Evolutionary conservation across 192 early-diverging fungal species (phyloP).

Genomic region (Glomus cerebriforme): DNA sequence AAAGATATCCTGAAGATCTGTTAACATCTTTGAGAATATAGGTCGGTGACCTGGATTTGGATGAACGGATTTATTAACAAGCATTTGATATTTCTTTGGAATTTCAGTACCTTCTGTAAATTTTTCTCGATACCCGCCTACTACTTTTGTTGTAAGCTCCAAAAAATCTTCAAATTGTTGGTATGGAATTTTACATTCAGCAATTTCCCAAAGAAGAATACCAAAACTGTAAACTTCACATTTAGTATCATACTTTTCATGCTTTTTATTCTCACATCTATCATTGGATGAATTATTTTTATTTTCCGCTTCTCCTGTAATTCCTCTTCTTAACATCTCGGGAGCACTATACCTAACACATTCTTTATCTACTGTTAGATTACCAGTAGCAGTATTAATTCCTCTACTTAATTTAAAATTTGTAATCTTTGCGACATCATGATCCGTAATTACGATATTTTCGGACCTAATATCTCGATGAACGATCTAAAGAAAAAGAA

Average conservation of each 20-base stretch:
- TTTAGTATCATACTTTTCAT: not conserved
- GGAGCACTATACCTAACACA: not conserved
- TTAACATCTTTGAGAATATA: not conserved
- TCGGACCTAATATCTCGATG: not conserved
- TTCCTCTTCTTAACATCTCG: not conserved
- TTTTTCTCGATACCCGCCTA: not conserved
- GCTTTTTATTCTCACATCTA: too few species aligned
- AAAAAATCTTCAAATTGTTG: not conserved
- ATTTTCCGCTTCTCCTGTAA: not conserved
- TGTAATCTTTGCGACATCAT: not conserved
- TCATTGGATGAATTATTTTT: not conserved
- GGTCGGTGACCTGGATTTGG: not conserved
- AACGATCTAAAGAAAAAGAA: not conserved
- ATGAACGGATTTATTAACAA: not conserved
- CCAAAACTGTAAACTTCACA: slow-evolving; percentile 15
- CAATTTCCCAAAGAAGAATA: slow-evolving; percentile 10
- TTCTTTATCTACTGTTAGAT: not conserved
- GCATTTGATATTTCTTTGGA: not conserved
- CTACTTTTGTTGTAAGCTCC: not conserved
- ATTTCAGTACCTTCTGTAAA: not conserved
- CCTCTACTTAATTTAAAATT: not conserved
- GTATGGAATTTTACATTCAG: not conserved
- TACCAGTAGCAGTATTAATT: not conserved
- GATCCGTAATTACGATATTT: not conserved
- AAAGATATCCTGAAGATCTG: not conserved